Evolutionary conservation across 208 protist genomes (phyloP), one percentile per base, ranked within the genome.

Genomic region (Blastocrithidia nonstop): DNA sequence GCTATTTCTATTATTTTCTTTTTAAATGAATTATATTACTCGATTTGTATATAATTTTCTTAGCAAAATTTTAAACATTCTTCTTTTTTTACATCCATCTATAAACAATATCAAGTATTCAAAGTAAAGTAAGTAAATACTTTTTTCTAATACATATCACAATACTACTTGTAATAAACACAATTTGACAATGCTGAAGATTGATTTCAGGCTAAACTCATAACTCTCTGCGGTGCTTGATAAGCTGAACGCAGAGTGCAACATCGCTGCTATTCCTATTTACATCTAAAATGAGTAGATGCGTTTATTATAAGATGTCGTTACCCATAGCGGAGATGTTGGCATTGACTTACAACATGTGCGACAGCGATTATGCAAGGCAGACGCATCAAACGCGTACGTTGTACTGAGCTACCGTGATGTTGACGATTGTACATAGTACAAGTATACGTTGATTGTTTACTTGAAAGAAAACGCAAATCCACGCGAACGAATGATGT

Each of bases 401-500:
- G 56, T 53, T 1, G 74, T 69, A 2, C 82, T 69, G 42, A 45
- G 73, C 21, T 41, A 82, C 9, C 45, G 82, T 16, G 61, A 60
- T 49, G 48, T 61, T 20, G 39, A 51, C 17, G 45, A 58, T 7
- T 57, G 33, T 17, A 33, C 61, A 24, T 48, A 57, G 38, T 44
- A 47, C 26, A 35, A 57, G 5, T 44, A 37, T 4, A 38, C 47
- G n/a, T 38, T 78, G 16, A 50, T 89, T 9, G 43, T 69, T n/a
- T 85, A 75, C 45, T 66, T 77, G 28, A 46, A 37, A 21, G 66
- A 83, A 7, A 27, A 26, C 39, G 46, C 66, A 1, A 69, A 59
- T 35, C 56, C 80, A 8, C 70, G 63, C 50, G 57, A 78, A 13
- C 48, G 61, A 11, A 85, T 89, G 64, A 44, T 85, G 15, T 85